Base-by-base conservation (phyloP, 768 basidiomycete species). In the Lentinula aciculospora region DNA sequence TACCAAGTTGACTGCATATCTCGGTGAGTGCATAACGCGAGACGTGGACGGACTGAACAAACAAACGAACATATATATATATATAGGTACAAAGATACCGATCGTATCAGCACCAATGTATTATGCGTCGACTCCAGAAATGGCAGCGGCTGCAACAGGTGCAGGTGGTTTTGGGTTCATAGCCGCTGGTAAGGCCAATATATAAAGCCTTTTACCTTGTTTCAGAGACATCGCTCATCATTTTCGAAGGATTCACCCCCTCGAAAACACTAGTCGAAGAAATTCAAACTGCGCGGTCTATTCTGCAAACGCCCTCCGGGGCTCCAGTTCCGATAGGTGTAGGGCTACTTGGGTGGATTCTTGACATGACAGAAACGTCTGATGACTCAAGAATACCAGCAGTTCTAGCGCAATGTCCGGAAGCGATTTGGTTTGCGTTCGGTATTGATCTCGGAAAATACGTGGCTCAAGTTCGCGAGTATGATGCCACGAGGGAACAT, bases 351-450 rank as follows among this genome's bases (percentile, higher is more conserved):
- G 76, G 75, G 3, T 88, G 81, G 81, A 72, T 76, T 40, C 71
- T 86, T 9, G 83, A 87, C 23, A 67, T 70, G 27, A 69, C 74
- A 2, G 69, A 70, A 23, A 56, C 59, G 5, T 66, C 70, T 4
- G 70, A 71, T 2, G 70, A 73, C 28, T 69, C 68, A 7, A 58
- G 78, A 25, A 66, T 86, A 17, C 64, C 69, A 8, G 66, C 69
- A 15, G 72, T 78, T 21, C 74, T 86, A 36, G 78, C 75, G 45
- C 70, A 75, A 56, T 67, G 69, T 2, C 79, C 84, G 3, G 69
- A 67, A 1, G 80, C 81, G 0, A 67, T 89, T 44, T 88, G 85
- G 84, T 72, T 89, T 36, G 77, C 83, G 0, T 87, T 86, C 61
- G 84, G 85, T 1, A 62, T 65, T 3, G 69, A 81, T 62, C 65